phyloP scores from a whole-genome alignment of 208 protist genomes.

The Angomonas ambiguus region DNA sequence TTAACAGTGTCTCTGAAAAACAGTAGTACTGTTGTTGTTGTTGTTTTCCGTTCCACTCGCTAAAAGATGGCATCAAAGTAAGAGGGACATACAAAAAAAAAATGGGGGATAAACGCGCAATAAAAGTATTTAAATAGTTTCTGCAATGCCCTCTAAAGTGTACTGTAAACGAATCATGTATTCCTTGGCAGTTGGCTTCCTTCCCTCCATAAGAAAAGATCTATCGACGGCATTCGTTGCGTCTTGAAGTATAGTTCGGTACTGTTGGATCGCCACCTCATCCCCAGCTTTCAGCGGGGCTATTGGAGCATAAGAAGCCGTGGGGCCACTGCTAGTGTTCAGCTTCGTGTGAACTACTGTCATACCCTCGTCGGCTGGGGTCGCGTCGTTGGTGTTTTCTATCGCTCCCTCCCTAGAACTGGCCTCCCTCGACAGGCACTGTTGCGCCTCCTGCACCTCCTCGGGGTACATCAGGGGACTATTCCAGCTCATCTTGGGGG shows the following conservation, averaged over 20 bases:
- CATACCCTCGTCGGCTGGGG: background rate
- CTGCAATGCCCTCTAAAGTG: conserved; percentile 64
- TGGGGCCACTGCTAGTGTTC: background rate
- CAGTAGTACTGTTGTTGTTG: background rate
- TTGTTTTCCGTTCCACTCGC: background rate
- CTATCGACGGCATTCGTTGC: conserved; percentile 68
- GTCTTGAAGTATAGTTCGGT: conserved; percentile 75
- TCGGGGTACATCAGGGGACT: conserved; percentile 58
- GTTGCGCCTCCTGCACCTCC: conserved; percentile 16
- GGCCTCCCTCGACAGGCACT: background rate
- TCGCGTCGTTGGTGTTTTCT: background rate
- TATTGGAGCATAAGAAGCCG: conserved; percentile 38
- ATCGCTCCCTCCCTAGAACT: background rate
- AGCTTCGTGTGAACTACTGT: background rate
- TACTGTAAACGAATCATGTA: conserved; percentile 65
- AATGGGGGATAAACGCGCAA: conserved; percentile 2
- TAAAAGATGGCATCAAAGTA: too few species aligned
- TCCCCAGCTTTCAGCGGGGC: conserved; percentile 21
- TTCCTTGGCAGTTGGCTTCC: conserved; percentile 54
- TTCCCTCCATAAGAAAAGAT: conserved; percentile 68
- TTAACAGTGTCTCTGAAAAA: background rate
- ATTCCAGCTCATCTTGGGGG: conserved; percentile 78
- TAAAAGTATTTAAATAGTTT: conserved; percentile 29
- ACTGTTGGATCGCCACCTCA: conserved; percentile 62
- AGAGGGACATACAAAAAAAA: background rate